Evolutionary conservation across 768 basidiomycete genomes (phyloP), one percentile per base, ranked within the genome.

Genomic region (Coprinopsis strossmayeri): DNA sequence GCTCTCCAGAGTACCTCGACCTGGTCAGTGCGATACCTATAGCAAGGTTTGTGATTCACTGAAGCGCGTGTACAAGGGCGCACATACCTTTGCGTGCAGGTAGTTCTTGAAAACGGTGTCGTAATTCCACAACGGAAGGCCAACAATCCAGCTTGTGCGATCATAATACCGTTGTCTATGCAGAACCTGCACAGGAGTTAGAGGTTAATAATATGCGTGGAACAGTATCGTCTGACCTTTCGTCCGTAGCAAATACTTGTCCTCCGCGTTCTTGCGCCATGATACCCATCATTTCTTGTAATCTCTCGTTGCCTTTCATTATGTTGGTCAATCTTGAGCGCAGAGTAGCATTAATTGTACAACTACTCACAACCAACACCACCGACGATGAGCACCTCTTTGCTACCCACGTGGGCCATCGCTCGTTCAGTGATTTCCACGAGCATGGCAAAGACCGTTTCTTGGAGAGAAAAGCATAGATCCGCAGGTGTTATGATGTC

Each of bases 121-220:
- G 68, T 66, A 52, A 82, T 76, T 21, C 95, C 96, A 92, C 94
- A 97, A 2, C 96, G 78, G 63, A 81, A 92, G 53, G 84, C 82
- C 30, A 99, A 73, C 24, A 99, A 75, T 3, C 96, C 96, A 4
- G 96, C 96, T 61, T 99, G 96, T 2, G 96, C 95, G 47, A 99
- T 98, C 96, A 99, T 99, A 57, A 98, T 95, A 1, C 96, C 96
- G 57, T 99, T 99, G 64, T 99, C 96, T 52, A 99, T 98, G 66
- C 96, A 98, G 66, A 95, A 98, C 46, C 94, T 95, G 57, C n/a
- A n/a, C n/a, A n/a, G n/a, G n/a, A n/a, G n/a, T n/a, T n/a, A n/a
- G n/a, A n/a, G n/a, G n/a, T n/a, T n/a, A 23, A 17, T 2, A 44
- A n/a, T 13, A 49, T 12, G 30, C 45, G 51, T 24, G n/a, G n/a